Evolutionary conservation across 2,329 filamentous ascomycete genomes (phyloP), one percentile per base, ranked within the genome.

Genomic region (Sporothrix curviconia): DNA sequence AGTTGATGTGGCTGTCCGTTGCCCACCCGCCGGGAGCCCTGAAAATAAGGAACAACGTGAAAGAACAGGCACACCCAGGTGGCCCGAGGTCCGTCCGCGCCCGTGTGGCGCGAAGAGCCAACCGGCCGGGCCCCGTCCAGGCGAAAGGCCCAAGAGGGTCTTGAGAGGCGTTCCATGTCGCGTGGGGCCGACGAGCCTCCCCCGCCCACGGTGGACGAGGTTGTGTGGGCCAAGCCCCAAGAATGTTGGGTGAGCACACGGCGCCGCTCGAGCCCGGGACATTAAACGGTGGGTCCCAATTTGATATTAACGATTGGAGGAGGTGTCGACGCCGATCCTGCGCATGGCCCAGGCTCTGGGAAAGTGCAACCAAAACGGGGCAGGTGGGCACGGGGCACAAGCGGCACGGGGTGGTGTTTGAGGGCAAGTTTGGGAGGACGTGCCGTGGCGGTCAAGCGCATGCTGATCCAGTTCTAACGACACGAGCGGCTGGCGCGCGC

Each of bases 401-500:
- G n/a, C 68, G 94, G 94, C n/a, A 99, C 94, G 0, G n/a, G n/a
- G 85, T 95, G 55, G 94, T 99, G 0, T 97, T 94, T 70, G 87
- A 90, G 50, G 94, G 94, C n/a, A 89, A 86, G 55, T 97, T 95
- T 69, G 94, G 95, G n/a, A 69, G 91, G 91, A 24, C 86, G 92
- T 52, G 87, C 92, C 44, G 92, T 99, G 25, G 94, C 94, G 1
- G 90, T 99, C 49, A 99, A 99, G 77, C 85, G 94, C 34, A 95
- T 99, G 90, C 78, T 97, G 60, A 90, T 92, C 34, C 90, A 96
- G 64, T 96, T 96, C 66, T 96, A 92, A 96, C 66, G 94, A 99
- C 72, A 95, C 96, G 1, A 87, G n/a, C n/a, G n/a, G n/a, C n/a
- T n/a, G n/a, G n/a, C n/a, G n/a, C n/a, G n/a, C n/a, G n/a, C n/a